phyloP scores from a whole-genome alignment of 139 green algal species.

The Chlorella sp. region DNA sequence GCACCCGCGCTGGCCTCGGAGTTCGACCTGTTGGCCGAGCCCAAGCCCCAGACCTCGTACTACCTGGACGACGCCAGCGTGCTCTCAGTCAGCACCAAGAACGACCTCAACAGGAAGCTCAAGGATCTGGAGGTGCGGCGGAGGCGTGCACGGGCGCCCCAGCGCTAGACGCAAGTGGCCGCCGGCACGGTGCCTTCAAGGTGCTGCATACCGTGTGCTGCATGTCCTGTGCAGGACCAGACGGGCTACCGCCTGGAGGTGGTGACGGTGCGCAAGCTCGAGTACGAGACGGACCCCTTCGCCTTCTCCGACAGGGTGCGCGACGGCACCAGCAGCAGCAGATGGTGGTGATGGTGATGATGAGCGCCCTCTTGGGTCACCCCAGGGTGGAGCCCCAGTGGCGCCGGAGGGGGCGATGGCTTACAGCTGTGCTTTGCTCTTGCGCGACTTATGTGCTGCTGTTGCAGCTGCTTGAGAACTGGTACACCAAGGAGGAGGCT shows the following conservation, averaged over 20 bases:
- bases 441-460: no score
- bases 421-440: no score
- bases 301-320: constrained; percentile 87
- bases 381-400: no score
- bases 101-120: constrained; percentile 66
- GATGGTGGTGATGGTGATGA: no score
- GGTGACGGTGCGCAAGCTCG: constrained; percentile 90
- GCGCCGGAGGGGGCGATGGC: no score
- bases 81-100: constrained; percentile 70
- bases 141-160: not conserved
- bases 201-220: no score
- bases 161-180: not conserved
- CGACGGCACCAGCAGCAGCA: no score
- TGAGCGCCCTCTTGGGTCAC: no score
- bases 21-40: constrained; percentile 83
- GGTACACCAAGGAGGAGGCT: constrained; percentile 69
- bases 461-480: constrained; percentile 68
- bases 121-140: constrained; percentile 67
- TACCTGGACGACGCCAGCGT: constrained; percentile 87
- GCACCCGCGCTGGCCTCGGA: constrained; percentile 39
- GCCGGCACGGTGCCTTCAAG: not conserved
- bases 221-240: no score
- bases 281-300: constrained; percentile 94
- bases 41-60: constrained; percentile 62
- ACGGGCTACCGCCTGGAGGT: constrained; percentile 85